Evolutionary conservation across 2,329 filamentous ascomycete genomes (phyloP).

Genomic region (Monilinia fructigena): DNA sequence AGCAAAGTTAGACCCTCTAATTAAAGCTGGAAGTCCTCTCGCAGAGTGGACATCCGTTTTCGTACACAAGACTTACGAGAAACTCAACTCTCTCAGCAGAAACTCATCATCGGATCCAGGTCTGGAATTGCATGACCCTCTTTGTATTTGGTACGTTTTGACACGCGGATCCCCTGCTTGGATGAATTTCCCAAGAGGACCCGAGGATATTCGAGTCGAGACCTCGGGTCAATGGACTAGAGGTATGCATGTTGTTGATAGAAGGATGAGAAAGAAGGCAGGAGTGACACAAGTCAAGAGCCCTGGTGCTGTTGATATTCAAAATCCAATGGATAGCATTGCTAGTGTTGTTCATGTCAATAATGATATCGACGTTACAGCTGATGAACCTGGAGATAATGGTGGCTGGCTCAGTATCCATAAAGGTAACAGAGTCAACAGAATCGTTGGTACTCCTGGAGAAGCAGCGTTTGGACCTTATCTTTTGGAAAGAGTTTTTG

Average conservation of each 20-base stretch:
- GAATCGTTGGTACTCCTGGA: conserved; percentile 70
- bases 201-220: conserved; percentile 85
- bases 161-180: conserved; percentile 58
- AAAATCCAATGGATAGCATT: conserved; percentile 40
- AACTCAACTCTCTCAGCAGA: conserved; percentile 62
- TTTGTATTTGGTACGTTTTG: conserved; percentile 77
- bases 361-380: conserved; percentile 47
- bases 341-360: conserved; percentile 40
- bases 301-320: conserved; percentile 39
- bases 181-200: conserved; percentile 53
- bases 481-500: conserved; percentile 59
- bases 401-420: conserved; percentile 70
- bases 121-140: conserved; percentile 71
- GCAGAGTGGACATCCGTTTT: conserved; percentile 73
- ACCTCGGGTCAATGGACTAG: conserved; percentile 91
- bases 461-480: conserved; percentile 63
- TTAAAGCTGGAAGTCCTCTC: conserved; percentile 66
- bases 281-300: conserved; percentile 41
- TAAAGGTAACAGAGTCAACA: conserved; percentile 77
- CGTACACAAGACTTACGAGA: conserved; percentile 66
- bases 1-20: conserved; percentile 52
- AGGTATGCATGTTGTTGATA: conserved; percentile 85
- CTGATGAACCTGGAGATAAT: conserved; percentile 67
- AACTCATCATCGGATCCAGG: conserved; percentile 52
- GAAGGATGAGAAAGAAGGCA: conserved; percentile 58